Evolutionary conservation across 441 rosid species (phyloP), one percentile per base, ranked within the genome.

Genomic region (Aquilaria agallochum): DNA sequence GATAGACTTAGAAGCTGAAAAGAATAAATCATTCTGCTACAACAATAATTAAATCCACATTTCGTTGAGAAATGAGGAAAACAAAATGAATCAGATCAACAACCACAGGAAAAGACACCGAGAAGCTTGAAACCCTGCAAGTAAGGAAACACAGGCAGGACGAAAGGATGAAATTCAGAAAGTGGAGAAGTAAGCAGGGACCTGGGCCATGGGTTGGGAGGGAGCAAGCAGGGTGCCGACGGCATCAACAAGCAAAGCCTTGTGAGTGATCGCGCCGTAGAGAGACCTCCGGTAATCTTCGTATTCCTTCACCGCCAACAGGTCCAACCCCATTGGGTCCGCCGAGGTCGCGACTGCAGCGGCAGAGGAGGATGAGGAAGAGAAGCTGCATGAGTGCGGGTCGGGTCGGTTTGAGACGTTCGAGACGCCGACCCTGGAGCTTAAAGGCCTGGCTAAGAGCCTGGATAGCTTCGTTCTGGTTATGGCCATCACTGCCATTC

Each of bases 151-250:
- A 30, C 0, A 11, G 11, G 7, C 31, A 12, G 6, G 32, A 33
- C 51, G 36, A 3, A 47, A 63, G 40, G 3, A 5, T 5, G 14
- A 8, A 15, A 56, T 44, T 44, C 40, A 58, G 60, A 55, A 12
- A 56, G 52, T 20, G 20, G 1, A 20, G 20, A 20, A 20, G 20
- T 20, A 20, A 0, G 20, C 20, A 20, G 10, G 31, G 52, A 92
- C 98, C 95, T 90, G 90, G 30, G 98, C 98, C 72, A 82, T 94
- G 59, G 98, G 98, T 74, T 88, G 98, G 13, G 98, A 90, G 44
- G 98, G 98, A 76, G 77, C 72, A 44, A 94, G 65, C 50, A 94
- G 96, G 9, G 98, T 94, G 53, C 98, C 98, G 56, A 75, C 98
- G 44, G 95, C 98, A 36, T 94, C 98, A 40, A 94, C 96, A 34